These are phyloP conservation scores for Blastobotrys buckinghamii DNA, from an alignment of 1,139 yeast genomes.

Conservation along the genomic window DNA sequence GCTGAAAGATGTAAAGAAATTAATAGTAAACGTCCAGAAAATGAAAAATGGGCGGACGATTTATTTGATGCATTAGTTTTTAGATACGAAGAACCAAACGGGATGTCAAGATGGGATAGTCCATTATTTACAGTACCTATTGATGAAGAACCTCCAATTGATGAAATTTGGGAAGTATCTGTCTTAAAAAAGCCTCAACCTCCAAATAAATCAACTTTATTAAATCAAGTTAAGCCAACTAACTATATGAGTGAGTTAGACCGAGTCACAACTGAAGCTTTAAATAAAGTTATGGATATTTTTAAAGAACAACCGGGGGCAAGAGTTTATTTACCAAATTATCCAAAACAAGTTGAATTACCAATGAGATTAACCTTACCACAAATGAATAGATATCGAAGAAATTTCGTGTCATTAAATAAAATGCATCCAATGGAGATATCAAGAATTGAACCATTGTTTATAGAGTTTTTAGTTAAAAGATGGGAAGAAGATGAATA, in stretches of 20 bases:
- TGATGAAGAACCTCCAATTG: slow-evolving; percentile 50
- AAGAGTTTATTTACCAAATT: slow-evolving; percentile 37
- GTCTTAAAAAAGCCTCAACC: slow-evolving; percentile 52
- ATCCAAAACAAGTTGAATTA: slow-evolving; percentile 45
- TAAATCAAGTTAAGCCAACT: slow-evolving; percentile 71
- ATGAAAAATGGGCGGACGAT: slow-evolving; percentile 56
- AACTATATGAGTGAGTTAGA: slow-evolving; percentile 79
- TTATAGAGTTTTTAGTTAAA: slow-evolving; percentile 65
- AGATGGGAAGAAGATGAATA: slow-evolving; percentile 29
- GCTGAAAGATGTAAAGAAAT: slow-evolving; percentile 54
- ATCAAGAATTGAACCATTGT: slow-evolving; percentile 61
- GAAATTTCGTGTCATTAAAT: slow-evolving; percentile 75
- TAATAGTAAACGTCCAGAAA: slow-evolving; percentile 39
- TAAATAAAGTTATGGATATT: slow-evolving; percentile 51
- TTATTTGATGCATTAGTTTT: slow-evolving; percentile 65
- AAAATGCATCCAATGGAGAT: slow-evolving; percentile 65
- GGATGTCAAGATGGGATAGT: slow-evolving; percentile 85
- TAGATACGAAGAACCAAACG: slow-evolving; percentile 92
- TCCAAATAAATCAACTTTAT: slow-evolving; percentile 37
- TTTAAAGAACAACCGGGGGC: slow-evolving; percentile 56
- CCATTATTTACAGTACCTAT: slow-evolving; percentile 73
- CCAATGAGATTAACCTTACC: slow-evolving; percentile 70
- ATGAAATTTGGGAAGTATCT: slow-evolving; percentile 67
- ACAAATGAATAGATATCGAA: slow-evolving; percentile 72
- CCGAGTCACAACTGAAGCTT: slow-evolving; percentile 58